Evolutionary conservation across 768 basidiomycete species (phyloP), one percentile per base, ranked within the genome.

Genomic region (Suillus plorans): DNA sequence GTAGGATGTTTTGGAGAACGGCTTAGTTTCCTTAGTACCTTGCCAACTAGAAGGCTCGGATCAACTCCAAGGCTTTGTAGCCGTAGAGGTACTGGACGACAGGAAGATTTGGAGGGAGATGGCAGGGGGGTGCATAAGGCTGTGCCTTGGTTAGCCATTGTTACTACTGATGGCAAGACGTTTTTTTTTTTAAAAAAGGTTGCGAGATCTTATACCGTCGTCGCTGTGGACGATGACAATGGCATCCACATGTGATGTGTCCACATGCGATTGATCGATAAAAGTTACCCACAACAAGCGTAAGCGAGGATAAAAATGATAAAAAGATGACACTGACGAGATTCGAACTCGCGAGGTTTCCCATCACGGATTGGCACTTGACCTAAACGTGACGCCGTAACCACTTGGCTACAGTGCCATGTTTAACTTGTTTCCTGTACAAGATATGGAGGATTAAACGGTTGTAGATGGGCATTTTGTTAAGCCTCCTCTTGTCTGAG

Each of bases 351-450:
- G 82, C 82, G 82, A 81, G 82, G 82, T 81, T 80, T 81, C 82
- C 82, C 82, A 83, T 83, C 82, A 83, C 82, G 82, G 82, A 77
- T 77, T 77, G 70, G 72, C 63, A 55, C 60, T 47, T 49, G 62
- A 76, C 82, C 82, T 83, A 83, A 83, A 83, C 82, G 82, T 83
- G 82, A 83, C 82, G 82, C 82, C 82, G 80, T 83, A 83, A 83
- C 82, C 82, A 83, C 82, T 83, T 82, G 82, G 82, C 82, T 82
- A 83, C 82, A 83, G 80, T 83, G 80, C 82, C 82, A 53, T 76
- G 31, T 4, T 18, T 0, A 9, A 36, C 5, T 2, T 0, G 0
- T 0, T 2, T 1, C 20, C 1, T 44, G n/a, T 45, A 20, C 14
- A 18, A 2, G 0, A 41, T 63, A 63, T 60, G 0, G 20, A 1